Base-by-base conservation (phyloP, 164 flowering plant genomes). In the Aristolochia contorta region DNA sequence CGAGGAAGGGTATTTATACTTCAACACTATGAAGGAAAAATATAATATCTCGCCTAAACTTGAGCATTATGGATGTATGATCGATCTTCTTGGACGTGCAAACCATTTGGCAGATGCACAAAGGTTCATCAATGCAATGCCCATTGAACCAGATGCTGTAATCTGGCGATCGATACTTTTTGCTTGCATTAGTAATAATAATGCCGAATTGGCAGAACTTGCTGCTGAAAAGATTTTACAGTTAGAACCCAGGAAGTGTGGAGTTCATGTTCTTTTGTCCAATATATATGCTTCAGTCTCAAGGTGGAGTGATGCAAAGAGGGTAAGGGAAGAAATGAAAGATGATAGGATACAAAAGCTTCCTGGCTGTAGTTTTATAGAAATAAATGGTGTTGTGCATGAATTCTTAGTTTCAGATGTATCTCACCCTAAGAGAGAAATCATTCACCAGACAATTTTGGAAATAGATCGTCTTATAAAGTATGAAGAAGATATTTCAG, bases 11-110 rank as follows among this genome's bases (percentile, higher is more conserved):
- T 25, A 48, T 57, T 33, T 60, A 46, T 61, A 72, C 54, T 67
- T 71, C 37, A 15, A 64, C 16, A 65, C 54, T n/a, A 75, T 75
- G 75, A 33, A 43, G 25, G 54, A 33, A 60, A 69, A 23, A 46
- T 75, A 72, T 54, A 70, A 65, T 16, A 62, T 72, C 32, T 59
- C 59, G 15, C 76, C 75, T 58, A 55, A 53, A 10, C 59, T 72
- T 13, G 75, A 72, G 64, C 78, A 75, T 54, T 75, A 69, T 12
- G 71, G 71, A 15, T 71, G 74, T 52, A 68, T 74, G 74, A 66
- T 71, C 62, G 78, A 74, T 68, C 72, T 74, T 68, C 73, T 75
- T 0, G 79, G 79, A 20, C 73, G 76, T 46, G 79, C 79, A n/a
- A 67, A 65, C 62, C 71, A 54, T 51, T 56, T 75, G 58, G 25